Percentiles rank a stretch among this genome's conserved stretches.
These are phyloP conservation scores for Aspergillus uvarum DNA, from an alignment of 2,329 filamentous ascomycete species.

Conservation along the genomic window DNA sequence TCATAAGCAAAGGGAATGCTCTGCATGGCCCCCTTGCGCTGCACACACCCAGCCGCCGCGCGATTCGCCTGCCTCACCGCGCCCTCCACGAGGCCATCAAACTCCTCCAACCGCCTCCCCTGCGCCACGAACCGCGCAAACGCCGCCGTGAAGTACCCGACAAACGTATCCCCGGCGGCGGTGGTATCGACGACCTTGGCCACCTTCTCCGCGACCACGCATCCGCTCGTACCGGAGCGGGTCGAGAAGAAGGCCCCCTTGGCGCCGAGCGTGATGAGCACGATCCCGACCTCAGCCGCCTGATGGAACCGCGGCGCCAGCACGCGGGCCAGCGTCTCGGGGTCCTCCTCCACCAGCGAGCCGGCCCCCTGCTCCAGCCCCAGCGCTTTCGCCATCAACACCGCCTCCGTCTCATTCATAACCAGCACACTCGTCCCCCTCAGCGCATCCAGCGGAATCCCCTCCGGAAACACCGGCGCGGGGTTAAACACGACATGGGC, in stretches of 20 bases:
- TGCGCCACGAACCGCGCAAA: constrained; percentile 1
- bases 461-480: constrained; percentile 75
- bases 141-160: constrained; percentile 52
- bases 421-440: constrained; percentile 72
- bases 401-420: constrained; percentile 87
- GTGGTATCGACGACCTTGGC: constrained; percentile 83
- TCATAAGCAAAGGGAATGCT: constrained; percentile 52
- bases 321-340: constrained; percentile 52
- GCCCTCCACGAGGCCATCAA: constrained; percentile 46
- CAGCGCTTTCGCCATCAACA: constrained; percentile 62
- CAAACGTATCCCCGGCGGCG: constrained; percentile 91
- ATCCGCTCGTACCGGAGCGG: constrained; percentile 45
- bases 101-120: constrained; percentile 77
- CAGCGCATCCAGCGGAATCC: constrained; percentile 67
- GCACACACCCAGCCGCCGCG: constrained; percentile 47
- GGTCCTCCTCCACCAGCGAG: too few relatives aligned
- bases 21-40: constrained; percentile 48
- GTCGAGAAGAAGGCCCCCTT: constrained; percentile 70
- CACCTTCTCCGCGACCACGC: constrained; percentile 63
- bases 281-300: constrained; percentile 65
- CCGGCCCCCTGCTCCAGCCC: constrained; percentile 28
- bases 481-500: constrained; percentile 78
- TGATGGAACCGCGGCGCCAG: constrained; percentile 63
- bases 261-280: constrained; percentile 81
- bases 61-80: constrained; percentile 44